Evolutionary conservation across 1,139 yeast genomes (phyloP).

Genomic region (Yamadazyma triangularis): DNA sequence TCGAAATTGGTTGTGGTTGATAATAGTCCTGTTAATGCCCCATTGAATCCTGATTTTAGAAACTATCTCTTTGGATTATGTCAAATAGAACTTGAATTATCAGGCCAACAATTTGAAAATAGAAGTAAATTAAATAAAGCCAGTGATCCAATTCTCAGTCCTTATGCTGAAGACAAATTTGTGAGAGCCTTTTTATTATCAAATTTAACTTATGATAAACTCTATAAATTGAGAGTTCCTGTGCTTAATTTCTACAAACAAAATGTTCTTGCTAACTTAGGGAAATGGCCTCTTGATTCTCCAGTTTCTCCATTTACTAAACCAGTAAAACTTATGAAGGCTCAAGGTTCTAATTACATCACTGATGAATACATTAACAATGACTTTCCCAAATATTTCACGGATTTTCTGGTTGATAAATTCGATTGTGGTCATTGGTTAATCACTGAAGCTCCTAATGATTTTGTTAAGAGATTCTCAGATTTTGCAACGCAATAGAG

Average conservation of each 20-base stretch:
- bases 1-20: constrained; percentile 42
- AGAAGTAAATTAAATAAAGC: background rate
- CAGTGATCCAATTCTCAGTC: constrained; percentile 15
- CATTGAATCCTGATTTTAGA: constrained; percentile 21
- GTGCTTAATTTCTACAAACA: constrained; percentile 23
- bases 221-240: constrained; percentile 17
- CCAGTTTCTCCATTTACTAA: constrained; percentile 20
- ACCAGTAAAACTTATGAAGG: constrained; percentile 41
- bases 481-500: background rate
- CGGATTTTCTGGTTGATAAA: constrained; percentile 20
- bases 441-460: constrained; percentile 35
- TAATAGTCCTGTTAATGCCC: constrained; percentile 37
- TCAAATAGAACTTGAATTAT: constrained; percentile 19
- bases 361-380: constrained; percentile 17
- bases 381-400: constrained; percentile 35
- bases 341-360: constrained; percentile 38
- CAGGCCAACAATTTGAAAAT: constrained; percentile 4
- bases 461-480: constrained; percentile 20
- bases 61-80: constrained; percentile 30
- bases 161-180: constrained; percentile 19
- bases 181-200: constrained; percentile 27
- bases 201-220: constrained; percentile 12
- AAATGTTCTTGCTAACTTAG: constrained; percentile 26
- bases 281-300: constrained; percentile 38
- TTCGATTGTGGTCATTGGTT: constrained; percentile 47